A percentile compares a stretch with the other conserved stretches of the same genome.
phyloP scores from a whole-genome alignment of 2,329 filamentous ascomycete genomes.

The Microcyclospora tardicrescens region DNA sequence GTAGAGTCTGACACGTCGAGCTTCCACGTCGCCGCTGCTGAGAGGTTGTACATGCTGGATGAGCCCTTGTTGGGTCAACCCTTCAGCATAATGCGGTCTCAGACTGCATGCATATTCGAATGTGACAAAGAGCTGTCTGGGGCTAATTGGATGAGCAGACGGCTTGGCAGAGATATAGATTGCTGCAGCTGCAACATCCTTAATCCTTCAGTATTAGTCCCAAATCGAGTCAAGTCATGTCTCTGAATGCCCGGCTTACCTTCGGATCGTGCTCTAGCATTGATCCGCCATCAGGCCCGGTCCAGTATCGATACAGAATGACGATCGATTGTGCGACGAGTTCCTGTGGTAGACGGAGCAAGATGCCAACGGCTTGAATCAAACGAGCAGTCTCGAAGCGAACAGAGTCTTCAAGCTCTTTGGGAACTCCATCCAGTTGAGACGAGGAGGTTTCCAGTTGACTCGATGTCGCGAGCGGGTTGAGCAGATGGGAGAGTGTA shows the following conservation, averaged over 20 bases:
- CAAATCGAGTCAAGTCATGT: background rate
- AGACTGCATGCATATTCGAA: constrained; percentile 67
- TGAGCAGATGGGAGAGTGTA: constrained; percentile 41
- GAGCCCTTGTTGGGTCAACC: constrained; percentile 8
- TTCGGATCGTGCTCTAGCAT: constrained; percentile 39
- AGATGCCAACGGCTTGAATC: constrained; percentile 64
- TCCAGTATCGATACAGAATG: constrained; percentile 68
- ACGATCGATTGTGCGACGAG: constrained; percentile 77
- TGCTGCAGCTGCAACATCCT: constrained; percentile 71
- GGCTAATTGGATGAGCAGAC: constrained; percentile 60
- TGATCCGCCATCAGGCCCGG: constrained; percentile 42
- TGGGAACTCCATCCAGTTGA: constrained; percentile 46
- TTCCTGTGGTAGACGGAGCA: constrained; percentile 74
- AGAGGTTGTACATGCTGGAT: constrained; percentile 3
- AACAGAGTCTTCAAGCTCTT: constrained; percentile 57
- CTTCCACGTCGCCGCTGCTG: constrained; percentile 56
- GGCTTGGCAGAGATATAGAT: constrained; percentile 76
- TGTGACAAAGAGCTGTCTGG: constrained; percentile 70
- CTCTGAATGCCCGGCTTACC: constrained; percentile 24
- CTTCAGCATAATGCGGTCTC: constrained; percentile 39
- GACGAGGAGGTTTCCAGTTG: constrained; percentile 50
- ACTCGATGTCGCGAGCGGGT: constrained; percentile 57
- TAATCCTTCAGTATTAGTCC: constrained; percentile 7
- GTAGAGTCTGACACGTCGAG: constrained; percentile 52
- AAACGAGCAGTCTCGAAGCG: constrained; percentile 60